These are phyloP conservation scores for Tricholoma saponaceum DNA, from an alignment of 768 basidiomycete genomes.

Conservation along the genomic window DNA sequence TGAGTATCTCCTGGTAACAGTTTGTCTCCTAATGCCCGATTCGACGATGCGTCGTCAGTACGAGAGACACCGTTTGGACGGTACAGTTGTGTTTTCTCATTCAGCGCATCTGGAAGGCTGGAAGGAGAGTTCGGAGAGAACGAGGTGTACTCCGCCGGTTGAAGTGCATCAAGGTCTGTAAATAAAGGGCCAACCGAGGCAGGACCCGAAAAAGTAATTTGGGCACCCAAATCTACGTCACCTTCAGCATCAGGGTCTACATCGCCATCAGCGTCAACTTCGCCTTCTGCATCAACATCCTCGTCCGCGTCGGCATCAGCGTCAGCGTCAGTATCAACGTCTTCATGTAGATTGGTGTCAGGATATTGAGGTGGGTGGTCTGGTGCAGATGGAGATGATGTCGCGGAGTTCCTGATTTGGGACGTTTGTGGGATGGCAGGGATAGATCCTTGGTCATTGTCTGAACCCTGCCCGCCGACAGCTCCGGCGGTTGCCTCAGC, in stretches of 20 bases:
- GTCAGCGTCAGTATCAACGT: constrained; percentile 5
- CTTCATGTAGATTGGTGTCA: not conserved
- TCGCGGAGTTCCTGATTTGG: not conserved
- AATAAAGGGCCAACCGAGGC: not conserved
- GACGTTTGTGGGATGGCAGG: not conserved
- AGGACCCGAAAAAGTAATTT: not conserved
- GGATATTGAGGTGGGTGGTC: not conserved
- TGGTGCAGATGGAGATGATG: not conserved
- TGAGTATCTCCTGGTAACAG: not conserved
- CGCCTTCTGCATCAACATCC: constrained; percentile 27
- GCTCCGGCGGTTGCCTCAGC: not conserved
- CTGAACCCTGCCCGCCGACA: not conserved
- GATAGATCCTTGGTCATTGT: not conserved
- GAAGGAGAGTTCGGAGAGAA: not conserved
- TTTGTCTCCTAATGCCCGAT: not conserved
- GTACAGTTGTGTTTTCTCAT: not conserved
- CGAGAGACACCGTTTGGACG: not conserved
- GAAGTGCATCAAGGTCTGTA: not conserved
- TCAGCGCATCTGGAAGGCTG: not conserved
- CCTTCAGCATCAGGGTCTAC: constrained; percentile 15
- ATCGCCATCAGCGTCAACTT: constrained; percentile 21
- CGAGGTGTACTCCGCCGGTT: not conserved
- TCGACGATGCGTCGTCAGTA: not conserved
- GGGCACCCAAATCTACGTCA: constrained; percentile 3
- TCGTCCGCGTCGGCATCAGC: constrained; percentile 16